Conservation (phyloP, 2,329 filamentous ascomycete genomes). For the Meredithiella fracta region DNA sequence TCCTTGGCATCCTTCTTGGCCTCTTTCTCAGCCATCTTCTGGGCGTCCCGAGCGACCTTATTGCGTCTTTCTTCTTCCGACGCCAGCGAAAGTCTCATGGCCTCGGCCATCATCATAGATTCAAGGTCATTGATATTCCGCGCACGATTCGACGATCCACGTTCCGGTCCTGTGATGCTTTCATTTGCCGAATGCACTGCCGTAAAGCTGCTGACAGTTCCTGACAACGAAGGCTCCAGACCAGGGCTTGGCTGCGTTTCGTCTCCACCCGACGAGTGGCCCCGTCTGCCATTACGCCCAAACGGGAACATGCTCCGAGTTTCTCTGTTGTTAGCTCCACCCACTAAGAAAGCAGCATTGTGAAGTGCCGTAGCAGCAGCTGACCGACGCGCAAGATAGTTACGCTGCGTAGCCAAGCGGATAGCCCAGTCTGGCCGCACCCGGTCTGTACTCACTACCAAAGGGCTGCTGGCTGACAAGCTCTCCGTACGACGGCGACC, state of each 20-base stretch:
- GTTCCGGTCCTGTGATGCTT: background rate
- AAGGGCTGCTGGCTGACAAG: conserved; percentile 65
- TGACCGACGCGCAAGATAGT: conserved; percentile 69
- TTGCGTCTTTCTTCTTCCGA: conserved; percentile 84
- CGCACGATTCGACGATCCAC: background rate
- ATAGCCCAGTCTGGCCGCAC: conserved; percentile 89
- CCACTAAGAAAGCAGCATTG: conserved; percentile 67
- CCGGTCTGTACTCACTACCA: conserved; percentile 81
- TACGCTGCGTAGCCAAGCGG: conserved; percentile 70
- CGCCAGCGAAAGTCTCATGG: conserved; percentile 76
- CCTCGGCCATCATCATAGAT: conserved; percentile 98
- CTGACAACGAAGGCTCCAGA: conserved; percentile 1
- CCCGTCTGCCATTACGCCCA: conserved; percentile 1
- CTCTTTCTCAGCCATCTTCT: conserved; percentile 60
- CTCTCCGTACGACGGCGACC: conserved; percentile 35
- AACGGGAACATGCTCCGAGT: conserved; percentile 21
- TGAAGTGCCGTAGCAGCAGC: conserved; percentile 89
- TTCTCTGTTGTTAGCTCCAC: conserved; percentile 61
- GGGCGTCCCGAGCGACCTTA: conserved; percentile 64
- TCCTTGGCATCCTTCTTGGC: conserved; percentile 80
- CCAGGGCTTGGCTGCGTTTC: background rate
- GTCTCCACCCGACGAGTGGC: background rate
- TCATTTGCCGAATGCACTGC: conserved; percentile 1
- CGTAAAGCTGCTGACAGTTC: conserved; percentile 2
- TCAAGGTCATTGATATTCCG: conserved; percentile 61